A percentile compares a stretch with the other conserved stretches of the same genome.
phyloP scores from a whole-genome alignment of 371 early-diverging fungal genomes.

The Syncephalastrum sp. region DNA sequence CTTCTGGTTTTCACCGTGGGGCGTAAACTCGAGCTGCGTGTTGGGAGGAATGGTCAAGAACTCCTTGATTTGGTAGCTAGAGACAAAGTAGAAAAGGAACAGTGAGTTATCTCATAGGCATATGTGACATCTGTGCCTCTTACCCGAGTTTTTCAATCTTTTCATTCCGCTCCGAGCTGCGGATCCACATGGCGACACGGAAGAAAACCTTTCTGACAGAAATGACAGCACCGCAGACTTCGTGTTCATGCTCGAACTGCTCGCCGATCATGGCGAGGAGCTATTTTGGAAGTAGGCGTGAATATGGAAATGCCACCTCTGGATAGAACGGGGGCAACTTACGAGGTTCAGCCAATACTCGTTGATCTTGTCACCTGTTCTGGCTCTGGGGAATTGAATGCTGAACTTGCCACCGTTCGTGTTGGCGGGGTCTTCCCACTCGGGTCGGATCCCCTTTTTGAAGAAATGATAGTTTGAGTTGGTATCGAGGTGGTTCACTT shows the following conservation, averaged over 20 bases:
- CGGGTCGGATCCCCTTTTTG: constrained; percentile 96
- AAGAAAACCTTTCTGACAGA: constrained; percentile 80
- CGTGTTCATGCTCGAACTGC: constrained; percentile 71
- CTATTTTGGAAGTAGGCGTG: constrained; percentile 22
- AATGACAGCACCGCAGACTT: constrained; percentile 90
- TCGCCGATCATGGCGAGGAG: constrained; percentile 93
- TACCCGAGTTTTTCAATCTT: constrained; percentile 68
- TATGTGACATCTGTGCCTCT: not conserved
- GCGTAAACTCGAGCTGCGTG: constrained; percentile 43
- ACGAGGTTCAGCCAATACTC: constrained; percentile 86
- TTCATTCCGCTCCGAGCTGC: constrained; percentile 67
- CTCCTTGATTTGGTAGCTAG: constrained; percentile 57
- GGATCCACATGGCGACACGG: constrained; percentile 90
- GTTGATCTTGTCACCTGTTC: constrained; percentile 76
- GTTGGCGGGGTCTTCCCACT: constrained; percentile 99
- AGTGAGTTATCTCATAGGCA: not conserved
- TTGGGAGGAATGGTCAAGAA: constrained; percentile 43
- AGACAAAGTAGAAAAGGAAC: not conserved
- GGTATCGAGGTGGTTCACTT: constrained; percentile 74
- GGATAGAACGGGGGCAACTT: constrained; percentile 8
- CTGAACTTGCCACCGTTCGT: constrained; percentile 96
- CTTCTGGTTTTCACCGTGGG: constrained; percentile 42
- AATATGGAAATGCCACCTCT: not conserved
- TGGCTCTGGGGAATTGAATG: constrained; percentile 73
- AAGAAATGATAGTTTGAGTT: constrained; percentile 96